Evolutionary conservation across 345 rosid species (phyloP).

Genomic region (Linum lewisii): DNA sequence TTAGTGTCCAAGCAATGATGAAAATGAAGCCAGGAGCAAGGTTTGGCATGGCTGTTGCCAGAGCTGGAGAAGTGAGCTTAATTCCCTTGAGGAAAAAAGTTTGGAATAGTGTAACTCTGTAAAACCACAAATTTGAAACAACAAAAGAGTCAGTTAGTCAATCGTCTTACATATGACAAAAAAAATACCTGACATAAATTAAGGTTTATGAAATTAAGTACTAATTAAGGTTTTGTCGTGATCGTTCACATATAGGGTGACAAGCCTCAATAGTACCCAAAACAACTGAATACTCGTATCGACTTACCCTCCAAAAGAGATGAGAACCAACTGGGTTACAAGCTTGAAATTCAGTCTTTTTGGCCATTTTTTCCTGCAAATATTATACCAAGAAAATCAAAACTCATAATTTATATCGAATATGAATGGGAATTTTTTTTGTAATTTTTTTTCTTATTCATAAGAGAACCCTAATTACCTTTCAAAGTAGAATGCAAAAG

Average conservation of each 20-base stretch:
- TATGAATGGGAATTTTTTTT: neutral
- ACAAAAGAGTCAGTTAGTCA: neutral
- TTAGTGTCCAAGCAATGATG: slow-evolving; percentile 66
- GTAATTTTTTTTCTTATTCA: too few species aligned
- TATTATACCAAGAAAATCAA: neutral
- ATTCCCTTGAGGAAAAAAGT: slow-evolving; percentile 65
- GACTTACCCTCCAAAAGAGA: slow-evolving; percentile 72
- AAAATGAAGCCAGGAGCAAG: slow-evolving; percentile 86
- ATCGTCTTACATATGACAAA: too few species aligned
- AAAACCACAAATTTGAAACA: slow-evolving; percentile 3
- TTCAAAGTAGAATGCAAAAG: slow-evolving; percentile 63
- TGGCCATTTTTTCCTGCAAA: slow-evolving; percentile 74
- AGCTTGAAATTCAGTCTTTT: slow-evolving; percentile 38
- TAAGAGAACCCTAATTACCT: slow-evolving; percentile 31
- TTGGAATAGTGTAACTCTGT: slow-evolving; percentile 76
- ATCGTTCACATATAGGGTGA: too few species aligned
- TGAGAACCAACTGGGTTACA: slow-evolving; percentile 48
- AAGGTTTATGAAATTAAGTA: too few species aligned
- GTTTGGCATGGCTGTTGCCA: slow-evolving; percentile 98
- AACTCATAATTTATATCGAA: slow-evolving; percentile 7
- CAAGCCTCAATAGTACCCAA: too few species aligned
- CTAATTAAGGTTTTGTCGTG: too few species aligned
- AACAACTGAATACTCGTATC: too few species aligned
- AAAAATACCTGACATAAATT: too few species aligned
- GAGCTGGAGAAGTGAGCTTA: slow-evolving; percentile 70